Evolutionary conservation across 2,329 filamentous ascomycete species (phyloP), one percentile per base, ranked within the genome.

Genomic region (Xenoacremonium recifei): DNA sequence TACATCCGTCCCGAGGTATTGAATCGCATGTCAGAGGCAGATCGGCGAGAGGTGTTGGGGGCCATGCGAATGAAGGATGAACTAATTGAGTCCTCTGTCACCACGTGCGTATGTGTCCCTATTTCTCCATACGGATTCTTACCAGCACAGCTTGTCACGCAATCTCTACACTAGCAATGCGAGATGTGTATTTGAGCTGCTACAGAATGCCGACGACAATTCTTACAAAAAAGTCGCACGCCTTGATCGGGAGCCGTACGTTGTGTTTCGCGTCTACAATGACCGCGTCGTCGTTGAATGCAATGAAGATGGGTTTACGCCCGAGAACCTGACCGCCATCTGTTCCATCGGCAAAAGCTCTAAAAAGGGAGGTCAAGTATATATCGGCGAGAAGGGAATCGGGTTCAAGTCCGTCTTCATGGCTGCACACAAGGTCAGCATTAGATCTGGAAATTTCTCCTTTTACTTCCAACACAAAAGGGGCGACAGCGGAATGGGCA

Each of bases 201-300:
- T 79, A 0, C 75, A 78, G 45, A 80, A 79, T 50, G 73, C 73
- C 4, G 76, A 80, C 33, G 74, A 78, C 52, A 77, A 76, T 42
- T 40, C 43, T 10, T 78, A 70, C 48, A 41, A 4, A 11, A 52
- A 32, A 13, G 59, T 62, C 1, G 17, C 31, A 4, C 46, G 38
- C 1, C 44, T 17, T 0, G 50, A 57, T 0, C 21, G 44, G 0
- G 44, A 39, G 3, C 69, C 69, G 0, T 63, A 50, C 33, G 51
- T 69, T 1, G 49, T 54, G 6, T 74, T 69, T 39, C 40, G 48
- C 10, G 45, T 77, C 1, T 55, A 62, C 4, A 56, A 64, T 0
- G 51, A 63, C 21, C 55, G 37, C 0, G 62, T 80, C 1, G 40
- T 70, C 0, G 46, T 79, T 4, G 71, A 77, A 15, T 76, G 72